Percentiles rank a stretch among this genome's conserved stretches.
phyloP scores from a whole-genome alignment of 1,284 basidiomycete genomes.

The Tilletia indica region DNA sequence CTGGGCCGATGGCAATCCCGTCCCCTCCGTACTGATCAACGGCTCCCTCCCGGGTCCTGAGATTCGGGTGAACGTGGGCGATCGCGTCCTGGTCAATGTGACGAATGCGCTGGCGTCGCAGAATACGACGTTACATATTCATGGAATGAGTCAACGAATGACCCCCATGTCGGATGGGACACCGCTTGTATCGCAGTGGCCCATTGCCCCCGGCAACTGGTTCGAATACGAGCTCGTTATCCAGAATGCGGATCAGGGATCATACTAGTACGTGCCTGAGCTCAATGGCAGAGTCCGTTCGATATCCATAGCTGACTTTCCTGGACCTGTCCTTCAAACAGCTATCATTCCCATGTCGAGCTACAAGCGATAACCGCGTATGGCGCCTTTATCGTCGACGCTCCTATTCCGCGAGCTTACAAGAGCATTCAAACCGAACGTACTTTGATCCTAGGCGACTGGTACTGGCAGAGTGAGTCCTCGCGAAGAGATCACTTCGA shows the following conservation, averaged over 20 bases:
- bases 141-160: constrained; percentile 35
- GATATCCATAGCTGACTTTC: not conserved
- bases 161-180: constrained; percentile 48
- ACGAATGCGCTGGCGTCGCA: constrained; percentile 30
- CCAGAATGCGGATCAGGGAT: constrained; percentile 21
- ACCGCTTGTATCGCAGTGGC: constrained; percentile 40
- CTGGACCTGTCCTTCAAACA: constrained; percentile 1
- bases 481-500: not conserved
- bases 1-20: constrained; percentile 6
- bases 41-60: constrained; percentile 3
- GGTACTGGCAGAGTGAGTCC: constrained; percentile 11
- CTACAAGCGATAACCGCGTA: constrained; percentile 39
- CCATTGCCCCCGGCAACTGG: constrained; percentile 28
- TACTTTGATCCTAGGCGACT: not conserved
- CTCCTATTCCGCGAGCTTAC: constrained; percentile 12
- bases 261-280: not conserved
- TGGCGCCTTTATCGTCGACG: constrained; percentile 41
- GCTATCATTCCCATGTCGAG: constrained; percentile 46
- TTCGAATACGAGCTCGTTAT: constrained; percentile 36
- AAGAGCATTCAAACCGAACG: not conserved
- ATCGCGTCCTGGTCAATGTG: constrained; percentile 25
- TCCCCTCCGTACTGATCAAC: not conserved
- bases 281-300: too few species aligned
- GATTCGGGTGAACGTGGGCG: not conserved
- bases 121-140: constrained; percentile 42